Evolutionary conservation across 305 asterid genomes (phyloP).

Genomic region (Rubia tinctorum): DNA sequence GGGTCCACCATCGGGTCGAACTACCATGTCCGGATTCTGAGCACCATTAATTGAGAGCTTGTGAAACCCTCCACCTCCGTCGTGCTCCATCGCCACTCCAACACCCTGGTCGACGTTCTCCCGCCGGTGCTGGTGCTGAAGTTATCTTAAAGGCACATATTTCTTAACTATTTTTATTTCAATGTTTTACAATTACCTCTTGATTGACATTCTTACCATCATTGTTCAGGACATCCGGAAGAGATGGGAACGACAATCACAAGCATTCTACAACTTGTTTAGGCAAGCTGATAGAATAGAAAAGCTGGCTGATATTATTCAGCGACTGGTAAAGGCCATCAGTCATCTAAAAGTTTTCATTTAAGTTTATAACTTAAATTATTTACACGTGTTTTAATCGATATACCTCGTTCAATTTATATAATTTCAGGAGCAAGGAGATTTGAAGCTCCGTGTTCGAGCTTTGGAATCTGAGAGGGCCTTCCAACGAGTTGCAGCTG

Average conservation of each 20-base stretch:
- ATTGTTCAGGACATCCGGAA: slow-evolving; percentile 67
- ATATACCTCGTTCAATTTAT: slow-evolving; percentile 3
- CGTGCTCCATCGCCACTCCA: no score
- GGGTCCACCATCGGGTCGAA: no score
- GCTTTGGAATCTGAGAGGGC: slow-evolving; percentile 97
- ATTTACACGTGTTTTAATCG: neutral
- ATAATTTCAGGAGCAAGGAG: slow-evolving; percentile 84
- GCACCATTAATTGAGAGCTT: no score
- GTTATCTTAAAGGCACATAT: slow-evolving; percentile 65
- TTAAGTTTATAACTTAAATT: neutral
- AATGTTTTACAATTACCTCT: neutral
- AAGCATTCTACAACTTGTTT: slow-evolving; percentile 77
- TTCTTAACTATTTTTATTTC: slow-evolving; percentile 10
- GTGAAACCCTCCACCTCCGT: no score
- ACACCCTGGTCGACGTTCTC: no score
- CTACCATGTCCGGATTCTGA: no score
- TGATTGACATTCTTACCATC: slow-evolving; percentile 18
- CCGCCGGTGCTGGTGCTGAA: slow-evolving; percentile 94
- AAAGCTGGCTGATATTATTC: slow-evolving; percentile 79
- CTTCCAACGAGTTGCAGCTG: slow-evolving; percentile 90
- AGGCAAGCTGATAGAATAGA: slow-evolving; percentile 99
- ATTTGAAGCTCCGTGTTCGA: slow-evolving; percentile 92
- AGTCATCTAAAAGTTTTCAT: neutral
- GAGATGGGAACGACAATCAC: slow-evolving; percentile 92
- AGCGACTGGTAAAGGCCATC: slow-evolving; percentile 58